Evolutionary conservation across 148 eudicot species (phyloP), one percentile per base, ranked within the genome.

Genomic region (Heliosperma pusillum): DNA sequence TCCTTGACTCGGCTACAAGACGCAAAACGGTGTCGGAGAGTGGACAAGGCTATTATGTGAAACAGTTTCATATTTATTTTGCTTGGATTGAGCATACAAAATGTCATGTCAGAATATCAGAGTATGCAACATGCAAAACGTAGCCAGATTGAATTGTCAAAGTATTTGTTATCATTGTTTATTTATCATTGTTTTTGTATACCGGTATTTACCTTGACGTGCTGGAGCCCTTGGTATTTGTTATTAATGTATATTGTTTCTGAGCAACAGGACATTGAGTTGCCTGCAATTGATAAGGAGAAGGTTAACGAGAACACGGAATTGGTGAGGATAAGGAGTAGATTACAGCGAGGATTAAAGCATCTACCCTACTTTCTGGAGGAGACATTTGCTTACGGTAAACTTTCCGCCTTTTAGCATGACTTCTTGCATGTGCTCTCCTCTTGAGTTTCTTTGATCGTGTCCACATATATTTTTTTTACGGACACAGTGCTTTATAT

Each of bases 341-440:
- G 11, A 3, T 47, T 69, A 44, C 57, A 21, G 7, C 29, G 19
- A 33, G 55, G 47, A 22, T 24, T 69, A 21, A 13, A 22, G 30
- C 19, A 44, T 21, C 15, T 79, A 5, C 83, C 74, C 1, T 80
- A 80, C 74, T 58, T 42, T 45, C 76, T 76, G 25, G 80, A 80
- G 58, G 83, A 80, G 25, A 66, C 73, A 63, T 42, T 50, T 7
- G 11, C 63, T 29, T 61, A 52, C 66, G 62, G 66, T 76, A 64
- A 42, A 33, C 50, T 65, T 40, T 16, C 40, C 55, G 25, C 44
- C 55, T 62, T 57, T 10, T 20, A 56, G 52, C 40, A 20, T 66
- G 40, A 7, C 52, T 53, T 24, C 13, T n/a, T 76, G 10, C 52
- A 13, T 75, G 40, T 61, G 45, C 10, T 6, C 40, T 20, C 16